Percentiles rank a stretch among this genome's conserved stretches.
These are phyloP conservation scores for Citrullus colocynthis DNA, from an alignment of 306 rosid genomes.

Conservation along the genomic window DNA sequence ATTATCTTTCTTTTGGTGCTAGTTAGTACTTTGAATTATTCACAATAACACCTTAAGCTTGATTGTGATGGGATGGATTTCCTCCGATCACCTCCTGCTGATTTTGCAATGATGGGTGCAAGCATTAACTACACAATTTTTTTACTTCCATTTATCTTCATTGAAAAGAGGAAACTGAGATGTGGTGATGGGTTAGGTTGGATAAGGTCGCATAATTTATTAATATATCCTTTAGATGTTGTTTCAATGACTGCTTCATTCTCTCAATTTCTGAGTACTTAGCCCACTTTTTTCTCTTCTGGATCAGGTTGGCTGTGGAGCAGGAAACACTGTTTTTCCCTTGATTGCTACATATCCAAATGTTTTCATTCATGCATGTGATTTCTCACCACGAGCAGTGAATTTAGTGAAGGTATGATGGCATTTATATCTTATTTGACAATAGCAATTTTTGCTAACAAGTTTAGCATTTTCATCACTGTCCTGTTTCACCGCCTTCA, in stretches of 20 bases:
- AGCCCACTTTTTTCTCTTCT: constrained; percentile 5
- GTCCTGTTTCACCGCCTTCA: neutral
- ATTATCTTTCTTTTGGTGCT: neutral
- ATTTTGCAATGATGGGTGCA: neutral
- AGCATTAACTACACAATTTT: neutral
- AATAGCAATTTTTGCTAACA: neutral
- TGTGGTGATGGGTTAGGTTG: neutral
- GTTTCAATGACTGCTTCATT: neutral
- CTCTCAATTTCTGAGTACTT: neutral
- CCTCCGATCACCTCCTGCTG: neutral
- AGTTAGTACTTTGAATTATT: neutral
- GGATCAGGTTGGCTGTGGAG: constrained; percentile 81
- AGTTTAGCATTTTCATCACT: neutral
- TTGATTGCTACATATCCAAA: constrained; percentile 56
- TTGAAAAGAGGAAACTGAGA: neutral
- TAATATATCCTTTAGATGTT: neutral
- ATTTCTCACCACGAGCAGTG: constrained; percentile 88
- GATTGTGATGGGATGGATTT: neutral
- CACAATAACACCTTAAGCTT: neutral
- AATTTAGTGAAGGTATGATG: constrained; percentile 65
- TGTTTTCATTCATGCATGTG: constrained; percentile 76
- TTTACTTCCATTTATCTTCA: neutral
- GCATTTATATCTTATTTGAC: neutral
- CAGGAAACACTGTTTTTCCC: constrained; percentile 90
- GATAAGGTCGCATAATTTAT: neutral